Evolutionary conservation across 169 alveolate genomes (phyloP).

Genomic region (Eimeria maxima): DNA sequence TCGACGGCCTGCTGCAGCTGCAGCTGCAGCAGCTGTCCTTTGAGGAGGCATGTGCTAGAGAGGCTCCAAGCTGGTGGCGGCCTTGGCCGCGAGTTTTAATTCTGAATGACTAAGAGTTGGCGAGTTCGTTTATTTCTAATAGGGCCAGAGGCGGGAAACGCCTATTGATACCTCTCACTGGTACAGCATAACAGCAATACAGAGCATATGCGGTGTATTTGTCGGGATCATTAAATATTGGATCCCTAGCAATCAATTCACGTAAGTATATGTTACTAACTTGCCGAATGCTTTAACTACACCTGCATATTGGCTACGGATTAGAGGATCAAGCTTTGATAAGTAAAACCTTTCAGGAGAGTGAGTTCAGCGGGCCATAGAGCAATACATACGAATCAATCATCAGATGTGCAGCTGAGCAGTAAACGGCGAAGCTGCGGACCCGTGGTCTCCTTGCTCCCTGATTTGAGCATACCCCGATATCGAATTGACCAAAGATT

Average conservation of each 20-base stretch:
- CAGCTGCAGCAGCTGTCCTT: not conserved
- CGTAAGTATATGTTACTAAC: not conserved
- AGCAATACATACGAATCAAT: not conserved
- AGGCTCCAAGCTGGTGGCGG: not conserved
- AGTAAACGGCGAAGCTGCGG: not conserved
- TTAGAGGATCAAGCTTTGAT: not conserved
- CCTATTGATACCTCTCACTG: not conserved
- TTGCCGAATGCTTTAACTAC: not conserved
- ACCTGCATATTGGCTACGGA: not conserved
- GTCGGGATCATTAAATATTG: not conserved
- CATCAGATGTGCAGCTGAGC: not conserved
- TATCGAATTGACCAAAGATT: not conserved
- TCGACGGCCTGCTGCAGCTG: not conserved
- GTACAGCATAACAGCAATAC: not conserved
- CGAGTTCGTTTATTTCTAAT: not conserved
- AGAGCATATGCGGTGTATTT: not conserved
- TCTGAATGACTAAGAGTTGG: not conserved
- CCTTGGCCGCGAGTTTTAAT: constrained; percentile 29
- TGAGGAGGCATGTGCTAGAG: not conserved
- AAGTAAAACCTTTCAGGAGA: constrained; percentile 12
- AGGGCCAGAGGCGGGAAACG: not conserved
- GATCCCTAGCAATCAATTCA: not conserved
- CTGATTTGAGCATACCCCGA: not conserved
- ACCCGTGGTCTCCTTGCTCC: not conserved
- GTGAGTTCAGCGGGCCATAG: constrained; percentile 53